Evolutionary conservation across 2,329 filamentous ascomycete species (phyloP).

Genomic region (Malbranchea zuffiana): DNA sequence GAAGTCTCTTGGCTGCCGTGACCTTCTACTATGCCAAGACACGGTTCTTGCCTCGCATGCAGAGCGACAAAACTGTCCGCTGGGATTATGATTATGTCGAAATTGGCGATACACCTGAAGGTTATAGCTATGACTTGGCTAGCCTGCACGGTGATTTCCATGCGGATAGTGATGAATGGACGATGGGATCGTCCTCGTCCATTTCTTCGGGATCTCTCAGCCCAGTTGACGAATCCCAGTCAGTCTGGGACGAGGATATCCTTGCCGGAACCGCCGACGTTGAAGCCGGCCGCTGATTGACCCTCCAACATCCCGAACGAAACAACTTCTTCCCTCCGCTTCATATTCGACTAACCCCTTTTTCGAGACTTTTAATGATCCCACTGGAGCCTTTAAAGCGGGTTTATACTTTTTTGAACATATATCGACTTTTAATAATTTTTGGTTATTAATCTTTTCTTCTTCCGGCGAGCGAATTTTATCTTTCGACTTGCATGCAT

Average conservation of each 20-base stretch:
- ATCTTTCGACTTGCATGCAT: no score
- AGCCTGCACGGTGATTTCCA: constrained; percentile 46
- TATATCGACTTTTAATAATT: constrained; percentile 29
- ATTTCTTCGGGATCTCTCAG: constrained; percentile 56
- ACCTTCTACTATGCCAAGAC: constrained; percentile 74
- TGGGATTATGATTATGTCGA: constrained; percentile 97
- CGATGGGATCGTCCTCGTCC: constrained; percentile 69
- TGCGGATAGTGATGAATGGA: constrained; percentile 78
- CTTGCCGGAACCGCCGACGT: constrained; percentile 30
- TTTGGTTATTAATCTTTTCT: constrained; percentile 6
- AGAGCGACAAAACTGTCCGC: constrained; percentile 72
- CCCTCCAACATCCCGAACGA: not conserved
- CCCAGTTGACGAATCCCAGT: constrained; percentile 49
- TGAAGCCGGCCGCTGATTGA: constrained; percentile 28
- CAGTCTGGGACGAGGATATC: constrained; percentile 33
- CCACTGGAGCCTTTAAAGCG: no score
- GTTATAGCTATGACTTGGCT: constrained; percentile 46
- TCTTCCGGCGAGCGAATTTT: no score
- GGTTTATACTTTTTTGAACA: constrained; percentile 23
- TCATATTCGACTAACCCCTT: no score
- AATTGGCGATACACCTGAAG: constrained; percentile 53
- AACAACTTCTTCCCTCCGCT: not conserved
- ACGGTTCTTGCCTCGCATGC: constrained; percentile 69
- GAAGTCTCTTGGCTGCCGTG: constrained; percentile 64
- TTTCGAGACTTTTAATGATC: no score